Percentiles rank a stretch among this genome's conserved stretches.
Evolutionary conservation across 176 grass and related monocot genomes (phyloP).

Genomic region (Juncus inflexus): DNA sequence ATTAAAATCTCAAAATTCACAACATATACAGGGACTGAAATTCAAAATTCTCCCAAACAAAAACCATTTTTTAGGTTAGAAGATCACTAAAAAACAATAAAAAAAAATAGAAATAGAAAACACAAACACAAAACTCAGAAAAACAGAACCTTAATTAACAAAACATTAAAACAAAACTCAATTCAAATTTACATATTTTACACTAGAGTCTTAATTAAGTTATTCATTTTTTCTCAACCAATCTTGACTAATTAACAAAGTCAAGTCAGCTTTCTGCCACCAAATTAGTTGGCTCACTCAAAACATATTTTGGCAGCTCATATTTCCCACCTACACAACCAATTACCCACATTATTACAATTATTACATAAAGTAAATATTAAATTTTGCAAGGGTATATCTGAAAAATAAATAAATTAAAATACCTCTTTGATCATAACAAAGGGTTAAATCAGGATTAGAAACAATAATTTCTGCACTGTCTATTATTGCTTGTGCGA

Average conservation of each 20-base stretch:
- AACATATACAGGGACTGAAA: no score
- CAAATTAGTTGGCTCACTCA: constrained; percentile 86
- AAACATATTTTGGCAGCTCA: constrained; percentile 82
- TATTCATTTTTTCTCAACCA: constrained; percentile 3
- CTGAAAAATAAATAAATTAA: background rate
- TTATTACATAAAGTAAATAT: no score
- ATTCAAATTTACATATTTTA: constrained; percentile 82
- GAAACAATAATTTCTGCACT: constrained; percentile 82
- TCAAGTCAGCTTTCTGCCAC: constrained; percentile 41
- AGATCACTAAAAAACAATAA: no score
- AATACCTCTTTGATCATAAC: constrained; percentile 86
- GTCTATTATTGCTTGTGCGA: constrained; percentile 84
- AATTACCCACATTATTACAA: background rate
- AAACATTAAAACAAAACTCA: constrained; percentile 20
- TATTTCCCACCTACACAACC: constrained; percentile 76
- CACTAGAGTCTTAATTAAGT: constrained; percentile 18
- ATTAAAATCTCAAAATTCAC: no score
- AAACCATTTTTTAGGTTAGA: no score
- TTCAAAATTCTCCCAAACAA: no score
- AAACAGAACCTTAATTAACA: constrained; percentile 2
- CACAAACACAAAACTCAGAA: background rate
- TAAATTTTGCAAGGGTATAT: no score
- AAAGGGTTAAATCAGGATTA: constrained; percentile 83
- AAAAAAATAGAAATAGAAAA: background rate
- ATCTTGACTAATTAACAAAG: background rate